A percentile compares a stretch with the other conserved stretches of the same genome.
Evolutionary conservation across 805 yeast species (phyloP).

Genomic region (Torulaspora gathmanii): DNA sequence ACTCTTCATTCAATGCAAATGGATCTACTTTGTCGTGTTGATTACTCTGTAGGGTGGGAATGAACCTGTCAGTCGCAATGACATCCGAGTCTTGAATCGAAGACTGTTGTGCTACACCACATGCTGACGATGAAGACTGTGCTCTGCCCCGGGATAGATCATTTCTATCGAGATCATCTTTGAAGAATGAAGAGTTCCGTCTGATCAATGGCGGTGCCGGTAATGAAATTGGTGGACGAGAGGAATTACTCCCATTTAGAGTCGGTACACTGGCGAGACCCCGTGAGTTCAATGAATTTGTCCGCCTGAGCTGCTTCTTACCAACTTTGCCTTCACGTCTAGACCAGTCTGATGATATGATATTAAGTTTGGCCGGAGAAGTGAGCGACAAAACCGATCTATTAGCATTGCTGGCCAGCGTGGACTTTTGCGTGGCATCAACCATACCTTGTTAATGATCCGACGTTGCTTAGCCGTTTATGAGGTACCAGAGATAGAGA

Average conservation of each 20-base stretch:
- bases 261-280: conserved; percentile 2
- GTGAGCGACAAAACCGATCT: conserved; percentile 39
- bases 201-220: conserved; percentile 33
- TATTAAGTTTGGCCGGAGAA: conserved; percentile 46
- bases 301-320: conserved; percentile 24
- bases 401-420: conserved; percentile 24
- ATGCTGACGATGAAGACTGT: conserved; percentile 10
- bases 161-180: conserved; percentile 25
- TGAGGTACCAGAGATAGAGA: background rate
- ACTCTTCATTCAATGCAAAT: conserved; percentile 34
- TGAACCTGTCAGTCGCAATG: conserved; percentile 51
- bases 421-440: conserved; percentile 12
- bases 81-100: conserved; percentile 23
- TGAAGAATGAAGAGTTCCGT: conserved; percentile 34
- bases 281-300: conserved; percentile 28
- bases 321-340: conserved; percentile 19
- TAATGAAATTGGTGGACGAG: conserved; percentile 26
- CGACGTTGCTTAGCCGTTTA: background rate
- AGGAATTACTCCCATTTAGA: conserved; percentile 2
- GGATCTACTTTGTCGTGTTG: conserved; percentile 35
- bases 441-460: conserved; percentile 5
- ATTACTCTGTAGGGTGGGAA: conserved; percentile 52
- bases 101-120: conserved; percentile 6
- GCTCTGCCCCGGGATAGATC: conserved; percentile 7
- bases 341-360: conserved; percentile 34